phyloP scores from a whole-genome alignment of 169 alveolate species.

The Eimeria praecox region DNA sequence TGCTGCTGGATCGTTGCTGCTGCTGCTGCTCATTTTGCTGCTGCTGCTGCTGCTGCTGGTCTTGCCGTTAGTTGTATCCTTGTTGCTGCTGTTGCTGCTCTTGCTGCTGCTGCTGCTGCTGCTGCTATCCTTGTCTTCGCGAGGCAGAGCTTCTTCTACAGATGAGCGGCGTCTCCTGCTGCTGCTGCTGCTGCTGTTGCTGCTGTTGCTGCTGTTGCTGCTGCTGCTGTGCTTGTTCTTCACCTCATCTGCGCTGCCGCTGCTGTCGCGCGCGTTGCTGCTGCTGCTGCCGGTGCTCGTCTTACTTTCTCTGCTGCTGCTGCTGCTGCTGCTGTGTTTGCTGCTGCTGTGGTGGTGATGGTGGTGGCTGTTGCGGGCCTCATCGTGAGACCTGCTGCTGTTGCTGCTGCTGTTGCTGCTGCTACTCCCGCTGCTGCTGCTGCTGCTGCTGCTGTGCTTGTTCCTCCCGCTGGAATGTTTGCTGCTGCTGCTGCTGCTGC shows the following conservation, averaged over 20 bases:
- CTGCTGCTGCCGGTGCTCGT: background rate
- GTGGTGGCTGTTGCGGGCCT: background rate
- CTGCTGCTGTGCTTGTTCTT: slow-evolving; percentile 6
- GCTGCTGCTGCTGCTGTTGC: background rate
- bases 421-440: slow-evolving; percentile 22
- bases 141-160: background rate
- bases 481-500: slow-evolving; percentile 29
- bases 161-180: slow-evolving; percentile 1
- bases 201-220: background rate
- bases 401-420: slow-evolving; percentile 22
- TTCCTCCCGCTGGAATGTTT: slow-evolving; percentile 2
- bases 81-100: slow-evolving; percentile 20
- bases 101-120: slow-evolving; percentile 33
- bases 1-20: slow-evolving; percentile 7
- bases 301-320: background rate
- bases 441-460: slow-evolving; percentile 28
- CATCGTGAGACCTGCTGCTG: slow-evolving; percentile 32
- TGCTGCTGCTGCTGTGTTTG: slow-evolving; percentile 1
- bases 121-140: background rate
- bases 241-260: background rate
- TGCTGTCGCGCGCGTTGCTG: slow-evolving; percentile 6
- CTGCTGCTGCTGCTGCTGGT: slow-evolving; percentile 35
- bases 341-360: slow-evolving; percentile 17
- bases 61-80: background rate
- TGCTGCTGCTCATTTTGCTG: background rate